Percentiles rank a stretch among this genome's conserved stretches.
phyloP scores from a whole-genome alignment of 257 asterid genomes.

The Parsonsia alboflavescens region DNA sequence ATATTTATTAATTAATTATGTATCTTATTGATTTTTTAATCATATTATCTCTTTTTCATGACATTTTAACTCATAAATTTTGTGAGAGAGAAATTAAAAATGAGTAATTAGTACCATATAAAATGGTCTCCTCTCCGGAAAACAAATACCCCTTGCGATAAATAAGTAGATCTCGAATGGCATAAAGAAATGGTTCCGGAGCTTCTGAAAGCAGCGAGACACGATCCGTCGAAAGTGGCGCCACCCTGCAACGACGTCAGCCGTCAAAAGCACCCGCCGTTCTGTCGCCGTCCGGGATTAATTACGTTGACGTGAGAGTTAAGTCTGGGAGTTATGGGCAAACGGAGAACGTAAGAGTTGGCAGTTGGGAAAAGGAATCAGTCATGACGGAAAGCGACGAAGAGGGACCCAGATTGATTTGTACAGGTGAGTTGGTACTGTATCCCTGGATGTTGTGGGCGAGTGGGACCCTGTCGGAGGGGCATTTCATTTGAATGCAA shows the following conservation, averaged over 20 bases:
- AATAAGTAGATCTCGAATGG: neutral
- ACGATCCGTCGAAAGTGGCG: slow-evolving; percentile 24
- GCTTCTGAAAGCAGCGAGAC: slow-evolving; percentile 18
- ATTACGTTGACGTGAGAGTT: slow-evolving; percentile 3
- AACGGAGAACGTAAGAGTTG: neutral
- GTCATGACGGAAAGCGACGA: neutral
- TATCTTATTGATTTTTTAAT: too few species aligned
- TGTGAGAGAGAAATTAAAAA: too few species aligned
- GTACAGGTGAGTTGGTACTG: neutral
- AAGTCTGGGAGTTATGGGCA: slow-evolving; percentile 1
- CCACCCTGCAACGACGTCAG: slow-evolving; percentile 21
- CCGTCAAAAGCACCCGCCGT: slow-evolving; percentile 12
- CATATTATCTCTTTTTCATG: too few species aligned
- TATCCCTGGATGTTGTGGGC: neutral
- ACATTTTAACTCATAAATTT: too few species aligned
- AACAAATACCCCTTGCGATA: neutral
- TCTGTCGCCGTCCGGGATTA: slow-evolving; percentile 16
- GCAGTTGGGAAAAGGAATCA: neutral
- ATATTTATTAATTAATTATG: too few species aligned
- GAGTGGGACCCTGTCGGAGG: neutral
- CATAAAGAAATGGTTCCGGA: slow-evolving; percentile 11
- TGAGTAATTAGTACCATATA: too few species aligned
- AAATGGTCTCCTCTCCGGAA: too few species aligned
- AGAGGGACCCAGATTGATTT: slow-evolving; percentile 7
- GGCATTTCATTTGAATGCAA: neutral